Conservation (phyloP, 805 yeast species). For the Kuraishia ogatae region DNA sequence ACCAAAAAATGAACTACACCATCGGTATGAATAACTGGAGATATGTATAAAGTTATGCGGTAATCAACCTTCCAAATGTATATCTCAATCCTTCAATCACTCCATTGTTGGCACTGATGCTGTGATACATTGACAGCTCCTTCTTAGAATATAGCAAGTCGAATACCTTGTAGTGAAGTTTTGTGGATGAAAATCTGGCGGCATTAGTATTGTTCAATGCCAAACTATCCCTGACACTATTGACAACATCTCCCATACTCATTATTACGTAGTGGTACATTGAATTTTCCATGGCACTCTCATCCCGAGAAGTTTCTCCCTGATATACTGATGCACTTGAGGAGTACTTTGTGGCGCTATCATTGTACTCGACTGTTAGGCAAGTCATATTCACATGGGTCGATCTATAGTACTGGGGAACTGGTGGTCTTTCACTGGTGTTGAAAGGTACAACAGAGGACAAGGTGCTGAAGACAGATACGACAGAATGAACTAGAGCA, state of each 20-base stretch:
- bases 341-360: background rate
- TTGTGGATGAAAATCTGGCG: constrained; percentile 11
- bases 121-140: constrained; percentile 2
- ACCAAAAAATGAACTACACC: no score
- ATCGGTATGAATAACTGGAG: no score
- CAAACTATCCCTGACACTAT: background rate
- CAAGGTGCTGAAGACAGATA: background rate
- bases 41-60: no score
- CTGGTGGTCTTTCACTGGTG: background rate
- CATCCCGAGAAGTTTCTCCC: background rate
- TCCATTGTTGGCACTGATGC: background rate
- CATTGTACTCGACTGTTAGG: background rate
- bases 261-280: background rate
- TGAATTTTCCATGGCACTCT: background rate
- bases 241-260: background rate
- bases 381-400: background rate
- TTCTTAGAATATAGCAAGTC: constrained; percentile 17
- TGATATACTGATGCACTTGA: background rate
- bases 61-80: background rate
- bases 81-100: background rate
- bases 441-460: background rate
- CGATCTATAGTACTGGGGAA: background rate
- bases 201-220: background rate
- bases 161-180: constrained; percentile 20
- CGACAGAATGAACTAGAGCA: no score